Base-by-base conservation (phyloP, 345 rosid genomes). In the Sisymbrium irio region DNA sequence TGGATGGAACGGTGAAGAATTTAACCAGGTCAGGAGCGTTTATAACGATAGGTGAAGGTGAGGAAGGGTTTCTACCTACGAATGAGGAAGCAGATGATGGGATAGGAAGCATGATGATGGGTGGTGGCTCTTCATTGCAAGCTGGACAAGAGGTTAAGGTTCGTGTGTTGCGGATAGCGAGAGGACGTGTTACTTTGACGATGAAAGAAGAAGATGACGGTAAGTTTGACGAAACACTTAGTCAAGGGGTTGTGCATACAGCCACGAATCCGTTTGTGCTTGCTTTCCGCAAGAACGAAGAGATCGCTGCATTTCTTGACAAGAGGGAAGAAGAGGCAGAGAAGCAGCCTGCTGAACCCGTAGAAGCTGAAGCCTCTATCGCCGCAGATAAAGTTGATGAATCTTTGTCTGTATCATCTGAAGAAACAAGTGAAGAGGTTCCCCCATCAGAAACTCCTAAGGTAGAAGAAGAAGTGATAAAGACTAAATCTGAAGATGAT, bases 151-250 rank as follows among this genome's bases (percentile, higher is more conserved):
- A 91, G 74, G 86, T 91, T 62, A 85, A 82, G 58, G 95, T 85
- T 39, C 84, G 88, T 35, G 97, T 94, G 39, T 72, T 88, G 76
- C 82, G 89, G 54, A 62, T 89, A 17, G 32, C 82, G 3, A 83
- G 97, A 74, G 96, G 97, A 67, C 88, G 86, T 74, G 87, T 83
- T 74, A 94, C 98, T 53, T 78, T 94, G 79, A 94, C 98, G 0
- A 89, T 89, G 97, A 91, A 88, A 83, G 82, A 81, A 55, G 93
- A 84, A 62, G 87, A 83, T n/a, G 74, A 68, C 12, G 75, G 82
- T 76, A 83, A 86, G 67, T 74, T 73, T 68, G 89, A 81, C 45
- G 56, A 69, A 33, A 67, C 79, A 56, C 40, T 83, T 18, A 75
- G 46, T 68, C 88, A 86, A 74, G 90, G 90, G 3, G 87, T 84